Conservation (phyloP, 2,329 filamentous ascomycete species). For the Alternaria sp. region DNA sequence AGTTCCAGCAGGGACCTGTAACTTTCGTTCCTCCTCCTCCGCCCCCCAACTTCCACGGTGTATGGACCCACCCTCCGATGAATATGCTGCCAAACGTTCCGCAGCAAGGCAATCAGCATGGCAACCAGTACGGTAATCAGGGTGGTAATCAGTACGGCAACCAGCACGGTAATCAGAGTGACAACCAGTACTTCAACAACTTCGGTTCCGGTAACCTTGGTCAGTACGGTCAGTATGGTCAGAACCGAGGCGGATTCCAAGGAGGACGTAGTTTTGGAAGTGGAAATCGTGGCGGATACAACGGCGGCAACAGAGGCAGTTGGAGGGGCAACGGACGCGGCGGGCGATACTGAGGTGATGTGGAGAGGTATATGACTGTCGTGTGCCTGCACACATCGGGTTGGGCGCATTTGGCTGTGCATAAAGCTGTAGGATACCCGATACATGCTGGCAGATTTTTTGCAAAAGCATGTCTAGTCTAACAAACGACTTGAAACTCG, state of each 20-base stretch:
- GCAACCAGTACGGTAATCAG: slow-evolving; percentile 21
- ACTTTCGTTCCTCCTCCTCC: slow-evolving; percentile 37
- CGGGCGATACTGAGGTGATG: slow-evolving; percentile 22
- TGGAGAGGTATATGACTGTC: background rate
- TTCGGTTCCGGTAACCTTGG: slow-evolving; percentile 19
- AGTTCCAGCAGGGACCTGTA: slow-evolving; percentile 30
- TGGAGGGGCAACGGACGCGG: slow-evolving; percentile 29
- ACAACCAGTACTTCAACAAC: slow-evolving; percentile 20
- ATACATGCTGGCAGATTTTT: background rate
- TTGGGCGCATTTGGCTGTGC: background rate
- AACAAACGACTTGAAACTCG: background rate
- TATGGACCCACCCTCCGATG: slow-evolving; percentile 32
- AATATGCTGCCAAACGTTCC: slow-evolving; percentile 25
- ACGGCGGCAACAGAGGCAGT: slow-evolving; percentile 26
- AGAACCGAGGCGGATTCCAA: slow-evolving; percentile 20
- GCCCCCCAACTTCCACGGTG: slow-evolving; percentile 36
- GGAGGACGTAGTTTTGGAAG: slow-evolving; percentile 25
- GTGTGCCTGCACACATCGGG: background rate
- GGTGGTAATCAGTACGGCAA: slow-evolving; percentile 21
- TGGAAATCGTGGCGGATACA: slow-evolving; percentile 25
- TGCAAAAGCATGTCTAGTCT: background rate
- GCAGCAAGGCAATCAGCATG: slow-evolving; percentile 14
- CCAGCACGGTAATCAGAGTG: slow-evolving; percentile 13
- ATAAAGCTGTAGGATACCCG: slow-evolving; percentile 1
- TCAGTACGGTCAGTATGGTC: slow-evolving; percentile 24